These are phyloP conservation scores for Capsicum baccatum DNA, from an alignment of 257 asterid species.

Conservation along the genomic window DNA sequence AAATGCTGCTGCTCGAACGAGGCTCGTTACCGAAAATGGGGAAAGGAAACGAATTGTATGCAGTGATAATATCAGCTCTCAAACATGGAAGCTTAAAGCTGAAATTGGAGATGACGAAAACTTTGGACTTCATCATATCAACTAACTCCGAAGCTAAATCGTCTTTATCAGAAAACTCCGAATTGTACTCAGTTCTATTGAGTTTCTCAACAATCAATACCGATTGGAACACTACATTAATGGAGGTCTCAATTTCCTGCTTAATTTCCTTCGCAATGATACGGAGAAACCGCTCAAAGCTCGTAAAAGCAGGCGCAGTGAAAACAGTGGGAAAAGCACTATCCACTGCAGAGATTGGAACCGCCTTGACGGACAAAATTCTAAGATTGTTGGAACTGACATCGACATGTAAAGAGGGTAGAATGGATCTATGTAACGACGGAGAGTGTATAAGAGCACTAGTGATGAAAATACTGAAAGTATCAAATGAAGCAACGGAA, in stretches of 20 bases:
- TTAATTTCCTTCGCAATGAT: slow-evolving; percentile 46
- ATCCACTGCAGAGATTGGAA: slow-evolving; percentile 50
- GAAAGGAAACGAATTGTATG: slow-evolving; percentile 30
- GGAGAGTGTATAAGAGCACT: slow-evolving; percentile 53
- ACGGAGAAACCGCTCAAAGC: slow-evolving; percentile 44
- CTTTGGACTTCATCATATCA: slow-evolving; percentile 45
- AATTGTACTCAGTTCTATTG: slow-evolving; percentile 48
- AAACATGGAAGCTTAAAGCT: slow-evolving; percentile 49
- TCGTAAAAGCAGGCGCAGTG: slow-evolving; percentile 64
- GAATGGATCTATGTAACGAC: slow-evolving; percentile 55
- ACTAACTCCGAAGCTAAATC: slow-evolving; percentile 30
- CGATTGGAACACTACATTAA: slow-evolving; percentile 41
- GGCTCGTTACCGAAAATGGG: slow-evolving; percentile 25
- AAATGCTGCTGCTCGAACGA: slow-evolving; percentile 30
- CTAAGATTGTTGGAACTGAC: slow-evolving; percentile 58
- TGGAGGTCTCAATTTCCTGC: slow-evolving; percentile 51
- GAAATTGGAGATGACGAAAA: slow-evolving; percentile 42
- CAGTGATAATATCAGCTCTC: slow-evolving; percentile 36
- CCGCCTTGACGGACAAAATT: slow-evolving; percentile 49
- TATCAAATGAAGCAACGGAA: slow-evolving; percentile 70
- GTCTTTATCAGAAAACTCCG: slow-evolving; percentile 50
- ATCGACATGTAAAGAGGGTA: slow-evolving; percentile 70
- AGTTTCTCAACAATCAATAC: slow-evolving; percentile 41
- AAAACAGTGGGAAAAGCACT: slow-evolving; percentile 50
- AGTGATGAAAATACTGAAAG: slow-evolving; percentile 67